phyloP scores from a whole-genome alignment of 371 early-diverging fungal species.

The Syncephalastrum contaminatum region DNA sequence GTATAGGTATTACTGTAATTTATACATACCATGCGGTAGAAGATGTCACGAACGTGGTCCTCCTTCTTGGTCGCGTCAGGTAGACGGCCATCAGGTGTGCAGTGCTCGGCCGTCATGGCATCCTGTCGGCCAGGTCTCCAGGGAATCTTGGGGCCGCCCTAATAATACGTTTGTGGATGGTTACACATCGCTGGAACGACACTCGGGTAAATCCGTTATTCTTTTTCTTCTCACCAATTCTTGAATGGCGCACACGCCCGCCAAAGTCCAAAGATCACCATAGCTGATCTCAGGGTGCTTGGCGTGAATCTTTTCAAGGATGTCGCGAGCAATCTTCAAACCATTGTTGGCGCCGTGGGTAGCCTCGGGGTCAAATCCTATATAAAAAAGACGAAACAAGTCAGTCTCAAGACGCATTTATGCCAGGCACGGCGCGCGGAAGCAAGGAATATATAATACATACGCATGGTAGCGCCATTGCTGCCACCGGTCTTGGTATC shows the following conservation, averaged over 20 bases:
- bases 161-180: conserved; percentile 3
- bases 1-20: no score
- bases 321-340: conserved; percentile 73
- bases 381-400: background rate
- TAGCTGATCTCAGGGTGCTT: conserved; percentile 85
- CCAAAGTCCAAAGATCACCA: conserved; percentile 93
- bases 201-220: background rate
- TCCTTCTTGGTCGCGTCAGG: conserved; percentile 85
- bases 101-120: conserved; percentile 34
- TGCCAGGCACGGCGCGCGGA: no score
- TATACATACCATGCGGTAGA: conserved; percentile 79
- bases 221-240: conserved; percentile 50
- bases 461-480: conserved; percentile 88
- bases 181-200: conserved; percentile 1
- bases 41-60: conserved; percentile 77
- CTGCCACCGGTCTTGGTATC: conserved; percentile 85
- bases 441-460: conserved; percentile 24
- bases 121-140: conserved; percentile 91
- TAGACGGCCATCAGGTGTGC: conserved; percentile 90
- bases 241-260: conserved; percentile 88
- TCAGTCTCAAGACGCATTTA: conserved; percentile 1
- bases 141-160: conserved; percentile 83
- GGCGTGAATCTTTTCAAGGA: conserved; percentile 82
- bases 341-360: conserved; percentile 89
- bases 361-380: conserved; percentile 69